Percentiles rank a stretch among this genome's conserved stretches.
These are phyloP conservation scores for Ochromonas danica DNA, from an alignment of 108 stramenopile genomes.

Conservation along the genomic window DNA sequence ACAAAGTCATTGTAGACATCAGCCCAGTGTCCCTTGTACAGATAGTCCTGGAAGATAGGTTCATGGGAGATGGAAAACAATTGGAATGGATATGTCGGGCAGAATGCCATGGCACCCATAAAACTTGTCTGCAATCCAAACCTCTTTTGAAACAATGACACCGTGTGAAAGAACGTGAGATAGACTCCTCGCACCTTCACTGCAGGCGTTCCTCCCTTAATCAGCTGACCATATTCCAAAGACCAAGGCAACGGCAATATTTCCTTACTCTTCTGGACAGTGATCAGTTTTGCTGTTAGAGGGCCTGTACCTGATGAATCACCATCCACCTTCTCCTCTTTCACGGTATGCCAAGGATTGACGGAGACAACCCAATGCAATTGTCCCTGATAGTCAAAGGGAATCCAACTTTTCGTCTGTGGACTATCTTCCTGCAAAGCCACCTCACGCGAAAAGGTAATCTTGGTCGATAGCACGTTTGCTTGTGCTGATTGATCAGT, in stretches of 20 bases:
- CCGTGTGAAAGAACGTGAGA: conserved; percentile 1
- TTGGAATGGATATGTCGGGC: not conserved
- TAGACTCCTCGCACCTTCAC: not conserved
- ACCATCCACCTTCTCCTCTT: no score
- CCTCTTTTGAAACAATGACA: not conserved
- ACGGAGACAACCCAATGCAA: not conserved
- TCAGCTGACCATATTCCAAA: not conserved
- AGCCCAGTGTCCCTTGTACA: not conserved
- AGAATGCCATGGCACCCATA: conserved; percentile 17
- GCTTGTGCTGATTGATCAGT: no score
- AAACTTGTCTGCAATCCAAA: not conserved
- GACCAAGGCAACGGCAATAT: not conserved
- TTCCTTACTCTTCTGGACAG: not conserved
- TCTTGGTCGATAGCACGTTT: no score
- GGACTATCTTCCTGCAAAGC: not conserved
- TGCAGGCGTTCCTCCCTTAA: not conserved
- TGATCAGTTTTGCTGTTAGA: not conserved
- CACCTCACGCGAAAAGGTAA: not conserved
- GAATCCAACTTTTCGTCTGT: not conserved
- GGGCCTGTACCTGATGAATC: not conserved
- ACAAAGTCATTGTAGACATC: not conserved
- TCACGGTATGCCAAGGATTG: not conserved
- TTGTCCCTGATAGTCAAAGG: not conserved
- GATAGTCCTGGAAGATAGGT: not conserved
- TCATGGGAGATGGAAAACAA: not conserved